A percentile compares a stretch with the other conserved stretches of the same genome.
phyloP scores from a whole-genome alignment of 2,329 filamentous ascomycete genomes.

The Verruconis gallopava region DNA sequence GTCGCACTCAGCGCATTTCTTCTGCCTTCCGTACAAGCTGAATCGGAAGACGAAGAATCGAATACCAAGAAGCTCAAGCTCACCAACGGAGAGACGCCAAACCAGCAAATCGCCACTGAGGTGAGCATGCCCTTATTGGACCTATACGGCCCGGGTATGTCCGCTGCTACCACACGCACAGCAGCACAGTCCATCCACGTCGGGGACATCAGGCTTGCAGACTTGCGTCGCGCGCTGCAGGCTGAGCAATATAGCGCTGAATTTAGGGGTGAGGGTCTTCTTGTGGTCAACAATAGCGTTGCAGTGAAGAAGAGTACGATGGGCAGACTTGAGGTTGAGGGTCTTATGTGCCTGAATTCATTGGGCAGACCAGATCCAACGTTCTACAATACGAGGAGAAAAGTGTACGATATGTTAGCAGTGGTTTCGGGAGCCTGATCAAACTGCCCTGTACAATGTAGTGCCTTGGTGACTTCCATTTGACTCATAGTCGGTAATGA shows the following conservation, averaged over 20 bases:
- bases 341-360: slow-evolving; percentile 19
- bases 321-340: slow-evolving; percentile 78
- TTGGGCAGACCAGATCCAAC: slow-evolving; percentile 38
- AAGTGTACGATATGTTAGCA: slow-evolving; percentile 87
- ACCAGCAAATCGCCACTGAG: slow-evolving; percentile 38
- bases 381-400: slow-evolving; percentile 77
- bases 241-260: slow-evolving; percentile 73
- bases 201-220: slow-evolving; percentile 78
- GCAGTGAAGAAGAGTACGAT: slow-evolving; percentile 78
- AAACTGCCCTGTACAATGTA: too few relatives aligned
- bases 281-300: slow-evolving; percentile 79
- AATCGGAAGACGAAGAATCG: slow-evolving; percentile 26
- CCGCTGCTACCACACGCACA: slow-evolving; percentile 56
- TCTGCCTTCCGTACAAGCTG: slow-evolving; percentile 28
- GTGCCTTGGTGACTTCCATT: too few relatives aligned
- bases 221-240: slow-evolving; percentile 75
- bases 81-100: slow-evolving; percentile 25
- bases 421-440: slow-evolving; percentile 59
- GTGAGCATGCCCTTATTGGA: slow-evolving; percentile 39
- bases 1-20: slow-evolving; percentile 78
- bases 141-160: slow-evolving; percentile 46
- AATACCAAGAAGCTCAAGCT: slow-evolving; percentile 38
- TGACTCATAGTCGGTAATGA: too few relatives aligned
- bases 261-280: slow-evolving; percentile 82
- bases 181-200: slow-evolving; percentile 85